phyloP scores from a whole-genome alignment of 2,329 filamentous ascomycete genomes.

The Helicocarpus griseus region DNA sequence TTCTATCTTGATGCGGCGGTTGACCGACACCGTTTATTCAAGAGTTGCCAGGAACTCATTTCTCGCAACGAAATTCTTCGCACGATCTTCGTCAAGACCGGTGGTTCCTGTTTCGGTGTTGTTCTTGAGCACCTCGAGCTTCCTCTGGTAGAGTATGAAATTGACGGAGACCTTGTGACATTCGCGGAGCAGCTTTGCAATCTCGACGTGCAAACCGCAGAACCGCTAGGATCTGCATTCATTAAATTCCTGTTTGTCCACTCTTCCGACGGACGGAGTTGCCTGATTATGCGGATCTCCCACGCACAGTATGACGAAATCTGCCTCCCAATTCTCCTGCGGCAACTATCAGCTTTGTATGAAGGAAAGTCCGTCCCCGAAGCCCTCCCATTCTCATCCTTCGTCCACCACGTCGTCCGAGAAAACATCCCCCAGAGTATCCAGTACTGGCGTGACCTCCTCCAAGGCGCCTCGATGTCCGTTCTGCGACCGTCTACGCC shows the following conservation, averaged over 20 bases:
- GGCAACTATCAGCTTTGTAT: slow-evolving; percentile 45
- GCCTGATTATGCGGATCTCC: slow-evolving; percentile 49
- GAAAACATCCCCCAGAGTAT: slow-evolving; percentile 30
- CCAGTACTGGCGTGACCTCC: slow-evolving; percentile 48
- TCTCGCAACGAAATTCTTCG: slow-evolving; percentile 49
- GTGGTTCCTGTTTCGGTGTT: slow-evolving; percentile 38
- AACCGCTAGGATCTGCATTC: slow-evolving; percentile 47
- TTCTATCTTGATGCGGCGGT: slow-evolving; percentile 46
- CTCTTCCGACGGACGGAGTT: slow-evolving; percentile 18
- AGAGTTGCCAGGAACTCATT: slow-evolving; percentile 37
- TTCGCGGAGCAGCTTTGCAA: slow-evolving; percentile 41
- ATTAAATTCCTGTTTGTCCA: slow-evolving; percentile 44
- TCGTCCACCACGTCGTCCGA: slow-evolving; percentile 22
- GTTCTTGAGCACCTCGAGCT: slow-evolving; percentile 42
- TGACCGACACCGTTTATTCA: slow-evolving; percentile 37
- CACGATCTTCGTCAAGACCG: slow-evolving; percentile 45
- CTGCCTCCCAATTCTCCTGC: slow-evolving; percentile 47
- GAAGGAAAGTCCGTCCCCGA: slow-evolving; percentile 18
- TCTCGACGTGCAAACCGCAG: slow-evolving; percentile 41
- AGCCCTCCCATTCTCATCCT: slow-evolving; percentile 28
- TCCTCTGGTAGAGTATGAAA: slow-evolving; percentile 34
- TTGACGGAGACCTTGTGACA: slow-evolving; percentile 35
- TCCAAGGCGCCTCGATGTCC: slow-evolving; percentile 39
- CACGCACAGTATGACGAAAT: slow-evolving; percentile 58
- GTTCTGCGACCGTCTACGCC: slow-evolving; percentile 7